These are phyloP conservation scores for Ambrosia artemisiifolia DNA, from an alignment of 129 eudicot species.

Conservation along the genomic window DNA sequence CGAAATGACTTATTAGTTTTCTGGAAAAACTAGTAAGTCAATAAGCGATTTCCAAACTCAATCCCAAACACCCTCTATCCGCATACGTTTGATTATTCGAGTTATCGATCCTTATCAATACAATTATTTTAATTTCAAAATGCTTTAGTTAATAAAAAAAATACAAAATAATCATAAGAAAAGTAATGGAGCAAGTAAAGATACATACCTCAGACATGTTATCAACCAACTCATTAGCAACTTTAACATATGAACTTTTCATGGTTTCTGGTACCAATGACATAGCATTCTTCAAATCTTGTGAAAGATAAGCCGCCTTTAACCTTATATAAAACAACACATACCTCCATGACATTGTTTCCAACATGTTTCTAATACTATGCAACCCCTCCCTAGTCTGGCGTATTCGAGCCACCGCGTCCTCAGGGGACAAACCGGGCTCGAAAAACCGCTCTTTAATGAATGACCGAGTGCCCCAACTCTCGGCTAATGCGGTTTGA, in stretches of 20 bases:
- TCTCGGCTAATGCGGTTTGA: conserved; percentile 54
- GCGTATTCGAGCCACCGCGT: conserved; percentile 64
- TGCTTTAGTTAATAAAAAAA: no score
- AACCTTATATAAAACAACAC: conserved; percentile 71
- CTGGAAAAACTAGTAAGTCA: no score
- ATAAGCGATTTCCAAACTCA: no score
- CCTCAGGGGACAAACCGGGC: conserved; percentile 84
- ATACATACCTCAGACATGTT: no score
- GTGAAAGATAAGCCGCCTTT: conserved; percentile 62
- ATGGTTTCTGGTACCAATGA: conserved; percentile 45
- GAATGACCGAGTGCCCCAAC: conserved; percentile 44
- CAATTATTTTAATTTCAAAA: no score
- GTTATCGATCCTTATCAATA: no score
- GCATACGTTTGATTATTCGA: no score
- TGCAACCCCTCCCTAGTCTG: conserved; percentile 84
- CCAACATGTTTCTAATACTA: conserved; percentile 75
- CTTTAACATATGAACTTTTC: conserved; percentile 32
- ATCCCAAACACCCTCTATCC: no score
- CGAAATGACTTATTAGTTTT: no score
- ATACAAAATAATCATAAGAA: no score
- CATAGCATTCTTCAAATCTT: conserved; percentile 70
- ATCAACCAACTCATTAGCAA: no score
- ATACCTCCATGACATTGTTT: conserved; percentile 87
- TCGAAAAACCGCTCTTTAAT: conserved; percentile 41
- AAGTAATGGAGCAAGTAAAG: no score